phyloP scores from a whole-genome alignment of 352 stramenopile species.

The Phytopythium sindhum region DNA sequence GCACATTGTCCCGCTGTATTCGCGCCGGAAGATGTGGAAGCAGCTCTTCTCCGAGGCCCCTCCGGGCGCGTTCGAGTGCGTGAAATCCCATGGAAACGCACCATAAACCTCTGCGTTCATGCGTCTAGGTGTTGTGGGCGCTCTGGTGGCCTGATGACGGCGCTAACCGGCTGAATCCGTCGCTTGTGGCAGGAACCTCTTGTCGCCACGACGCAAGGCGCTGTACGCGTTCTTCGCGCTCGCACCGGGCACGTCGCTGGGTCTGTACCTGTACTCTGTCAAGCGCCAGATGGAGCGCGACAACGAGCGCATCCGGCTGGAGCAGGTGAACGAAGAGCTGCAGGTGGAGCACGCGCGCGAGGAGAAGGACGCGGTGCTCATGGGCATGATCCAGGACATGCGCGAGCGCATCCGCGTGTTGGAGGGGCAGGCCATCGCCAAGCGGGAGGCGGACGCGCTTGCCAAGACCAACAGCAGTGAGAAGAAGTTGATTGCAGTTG shows the following conservation, averaged over 20 bases:
- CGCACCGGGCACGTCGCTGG: slow-evolving; percentile 57
- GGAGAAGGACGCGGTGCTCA: slow-evolving; percentile 51
- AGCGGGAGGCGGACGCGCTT: slow-evolving; percentile 17
- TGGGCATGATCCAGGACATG: slow-evolving; percentile 54
- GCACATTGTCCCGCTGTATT: background rate
- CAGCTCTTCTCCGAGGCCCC: slow-evolving; percentile 73
- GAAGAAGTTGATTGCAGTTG: background rate
- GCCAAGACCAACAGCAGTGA: background rate
- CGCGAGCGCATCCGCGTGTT: slow-evolving; percentile 49
- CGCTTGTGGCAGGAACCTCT: slow-evolving; percentile 36
- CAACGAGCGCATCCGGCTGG: slow-evolving; percentile 48
- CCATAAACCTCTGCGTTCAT: background rate
- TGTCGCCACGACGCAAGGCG: slow-evolving; percentile 60
- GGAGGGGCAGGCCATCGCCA: slow-evolving; percentile 39
- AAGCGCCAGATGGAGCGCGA: slow-evolving; percentile 67
- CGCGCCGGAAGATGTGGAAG: slow-evolving; percentile 38
- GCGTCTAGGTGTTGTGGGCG: background rate
- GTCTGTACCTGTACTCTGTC: slow-evolving; percentile 67
- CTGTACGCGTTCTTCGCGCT: slow-evolving; percentile 72
- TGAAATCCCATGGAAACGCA: slow-evolving; percentile 1
- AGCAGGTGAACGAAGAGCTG: slow-evolving; percentile 43
- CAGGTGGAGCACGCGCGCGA: slow-evolving; percentile 30
- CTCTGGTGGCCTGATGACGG: background rate
- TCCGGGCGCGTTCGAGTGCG: slow-evolving; percentile 63
- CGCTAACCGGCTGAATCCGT: background rate